These are phyloP conservation scores for Geranium incanum DNA, from an alignment of 441 rosid species.

Conservation along the genomic window DNA sequence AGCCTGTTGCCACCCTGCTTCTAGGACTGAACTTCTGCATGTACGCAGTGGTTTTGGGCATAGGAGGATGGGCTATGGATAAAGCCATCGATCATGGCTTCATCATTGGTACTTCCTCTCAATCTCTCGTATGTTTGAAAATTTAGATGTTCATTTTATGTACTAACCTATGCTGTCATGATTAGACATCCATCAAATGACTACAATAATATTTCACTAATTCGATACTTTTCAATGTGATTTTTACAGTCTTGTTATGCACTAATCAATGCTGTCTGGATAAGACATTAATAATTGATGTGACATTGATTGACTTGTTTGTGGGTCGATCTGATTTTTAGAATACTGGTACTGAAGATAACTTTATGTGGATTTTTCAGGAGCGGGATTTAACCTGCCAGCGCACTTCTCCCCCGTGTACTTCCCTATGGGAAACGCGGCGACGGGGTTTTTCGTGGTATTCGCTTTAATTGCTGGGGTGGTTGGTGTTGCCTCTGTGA, in stretches of 20 bases:
- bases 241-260: too few relatives aligned
- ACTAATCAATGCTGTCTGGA: too few relatives aligned
- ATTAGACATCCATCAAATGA: too few relatives aligned
- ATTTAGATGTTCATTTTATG: too few relatives aligned
- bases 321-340: too few relatives aligned
- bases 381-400: conserved; percentile 59
- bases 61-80: conserved; percentile 85
- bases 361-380: conserved; percentile 29
- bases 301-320: too few relatives aligned
- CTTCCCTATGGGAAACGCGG: conserved; percentile 94
- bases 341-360: not conserved
- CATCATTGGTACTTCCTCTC: conserved; percentile 47
- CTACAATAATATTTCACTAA: too few relatives aligned
- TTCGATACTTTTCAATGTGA: too few relatives aligned
- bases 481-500: conserved; percentile 66
- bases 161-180: too few relatives aligned
- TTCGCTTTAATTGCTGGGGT: conserved; percentile 89
- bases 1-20: conserved; percentile 52
- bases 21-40: conserved; percentile 71
- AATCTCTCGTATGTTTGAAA: not conserved
- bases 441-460: conserved; percentile 82
- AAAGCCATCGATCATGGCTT: conserved; percentile 76
- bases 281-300: too few relatives aligned
- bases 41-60: conserved; percentile 62
- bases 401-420: conserved; percentile 84